Evolutionary conservation across 441 rosid species (phyloP).

Genomic region (Erodium chrysanthum): DNA sequence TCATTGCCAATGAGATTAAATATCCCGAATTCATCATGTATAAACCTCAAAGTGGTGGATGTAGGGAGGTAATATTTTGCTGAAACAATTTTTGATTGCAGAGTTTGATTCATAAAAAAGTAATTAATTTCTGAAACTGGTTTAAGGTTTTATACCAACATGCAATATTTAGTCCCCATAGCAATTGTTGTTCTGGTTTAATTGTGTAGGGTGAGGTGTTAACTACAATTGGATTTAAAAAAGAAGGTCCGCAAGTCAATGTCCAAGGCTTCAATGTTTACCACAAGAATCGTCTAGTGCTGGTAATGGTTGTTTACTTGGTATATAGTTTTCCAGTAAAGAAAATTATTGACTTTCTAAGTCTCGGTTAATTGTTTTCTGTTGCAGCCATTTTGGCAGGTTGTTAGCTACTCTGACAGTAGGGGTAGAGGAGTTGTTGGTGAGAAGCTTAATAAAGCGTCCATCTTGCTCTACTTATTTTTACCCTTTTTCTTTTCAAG

Average conservation of each 20-base stretch:
- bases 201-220: constrained; percentile 53
- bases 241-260: constrained; percentile 71
- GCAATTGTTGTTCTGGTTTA: constrained; percentile 14
- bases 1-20: constrained; percentile 78
- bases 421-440: constrained; percentile 94
- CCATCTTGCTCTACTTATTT: constrained; percentile 15
- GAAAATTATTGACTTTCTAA: neutral
- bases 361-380: constrained; percentile 14
- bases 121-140: neutral
- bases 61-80: constrained; percentile 38
- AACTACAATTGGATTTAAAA: constrained; percentile 85
- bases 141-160: neutral
- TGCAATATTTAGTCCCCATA: constrained; percentile 2
- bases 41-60: constrained; percentile 62
- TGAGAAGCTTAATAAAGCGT: constrained; percentile 35
- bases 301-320: constrained; percentile 36
- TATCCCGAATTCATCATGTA: constrained; percentile 68
- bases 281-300: constrained; percentile 83
- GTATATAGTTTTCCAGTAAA: too few relatives aligned
- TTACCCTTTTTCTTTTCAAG: neutral
- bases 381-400: constrained; percentile 86
- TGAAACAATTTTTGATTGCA: neutral
- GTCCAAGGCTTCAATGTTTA: constrained; percentile 80
- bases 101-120: neutral
- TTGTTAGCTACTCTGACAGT: constrained; percentile 38